Conservation (phyloP, 1,284 basidiomycete species). For the Cystobasidiaceae sp. region DNA sequence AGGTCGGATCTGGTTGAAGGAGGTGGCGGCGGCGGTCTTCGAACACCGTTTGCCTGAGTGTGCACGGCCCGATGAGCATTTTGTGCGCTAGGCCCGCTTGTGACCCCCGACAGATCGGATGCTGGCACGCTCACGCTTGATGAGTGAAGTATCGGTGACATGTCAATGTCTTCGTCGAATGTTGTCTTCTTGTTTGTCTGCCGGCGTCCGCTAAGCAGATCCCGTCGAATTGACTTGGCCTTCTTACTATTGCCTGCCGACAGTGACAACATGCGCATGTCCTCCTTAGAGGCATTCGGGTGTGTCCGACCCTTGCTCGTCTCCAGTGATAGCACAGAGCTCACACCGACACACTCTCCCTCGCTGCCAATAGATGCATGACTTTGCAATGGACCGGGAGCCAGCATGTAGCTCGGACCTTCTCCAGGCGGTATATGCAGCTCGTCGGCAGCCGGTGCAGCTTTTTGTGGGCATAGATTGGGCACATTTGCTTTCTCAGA, state of each 20-base stretch:
- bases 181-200: conserved; percentile 14
- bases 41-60: not conserved
- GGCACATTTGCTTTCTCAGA: too few species aligned
- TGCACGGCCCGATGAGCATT: not conserved
- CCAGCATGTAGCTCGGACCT: too few species aligned
- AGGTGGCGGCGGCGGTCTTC: conserved; percentile 5
- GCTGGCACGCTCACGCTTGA: not conserved
- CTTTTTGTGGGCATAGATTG: too few species aligned
- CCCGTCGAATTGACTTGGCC: conserved; percentile 10
- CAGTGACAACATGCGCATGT: conserved; percentile 4
- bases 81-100: not conserved
- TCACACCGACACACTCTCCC: too few species aligned
- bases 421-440: too few species aligned
- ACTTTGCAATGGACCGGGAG: too few species aligned
- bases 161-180: too few species aligned
- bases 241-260: conserved; percentile 13
- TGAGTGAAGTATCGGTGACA: too few species aligned
- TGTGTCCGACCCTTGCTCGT: not conserved
- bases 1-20: conserved; percentile 31
- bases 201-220: conserved; percentile 1
- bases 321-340: too few species aligned
- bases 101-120: not conserved
- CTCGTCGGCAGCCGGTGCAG: too few species aligned
- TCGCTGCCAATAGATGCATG: too few species aligned
- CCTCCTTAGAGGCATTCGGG: not conserved